Evolutionary conservation across 2,329 filamentous ascomycete species (phyloP), one percentile per base, ranked within the genome.

Genomic region (Celoporthe dispersa): DNA sequence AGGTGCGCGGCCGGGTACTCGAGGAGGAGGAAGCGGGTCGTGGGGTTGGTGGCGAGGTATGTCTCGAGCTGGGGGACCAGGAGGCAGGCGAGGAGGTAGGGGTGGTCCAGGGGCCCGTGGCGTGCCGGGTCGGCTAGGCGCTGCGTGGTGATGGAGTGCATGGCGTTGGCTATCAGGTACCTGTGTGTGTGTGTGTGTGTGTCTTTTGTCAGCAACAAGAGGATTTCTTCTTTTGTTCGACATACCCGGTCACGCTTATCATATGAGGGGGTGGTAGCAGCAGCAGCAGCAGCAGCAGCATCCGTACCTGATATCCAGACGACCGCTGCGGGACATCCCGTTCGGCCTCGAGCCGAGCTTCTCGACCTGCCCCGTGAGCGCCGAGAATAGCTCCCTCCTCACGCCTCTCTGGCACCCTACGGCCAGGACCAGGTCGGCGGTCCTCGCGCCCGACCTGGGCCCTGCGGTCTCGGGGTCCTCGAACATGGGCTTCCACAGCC

Each of bases 31-130:
- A 90, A 86, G 12, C 84, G 84, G 28, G 87, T 84, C 51, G 84
- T 80, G 2, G 82, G 75, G 72, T 90, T 86, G 1, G 83, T 79
- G 5, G 84, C 82, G 64, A 91, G 80, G 72, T 89, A 90, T 0
- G 84, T 84, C 74, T 91, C 88, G 1, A 91, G 80, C 71, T 90
- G 87, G 1, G 88, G 87, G 53, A 90, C 81, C 31, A 91, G 82
- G 2, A 90, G 80, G 0, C 85, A 85, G 2, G 89, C 88, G 2
- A 91, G 82, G 22, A 87, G 79, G 31, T 83, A 80, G 1, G 86
- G 82, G 73, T 87, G 85, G 22, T 82, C 81, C 70, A 89, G 86
- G 0, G 86, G 87, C 73, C 87, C 87, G 68, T 85, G 84, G 41
- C 83, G 81, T 3, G 82, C 82, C 70, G 87, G 85, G 68, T 83